Evolutionary conservation across 306 rosid species (phyloP).

Genomic region (Cotoneaster glaucophyllus): DNA sequence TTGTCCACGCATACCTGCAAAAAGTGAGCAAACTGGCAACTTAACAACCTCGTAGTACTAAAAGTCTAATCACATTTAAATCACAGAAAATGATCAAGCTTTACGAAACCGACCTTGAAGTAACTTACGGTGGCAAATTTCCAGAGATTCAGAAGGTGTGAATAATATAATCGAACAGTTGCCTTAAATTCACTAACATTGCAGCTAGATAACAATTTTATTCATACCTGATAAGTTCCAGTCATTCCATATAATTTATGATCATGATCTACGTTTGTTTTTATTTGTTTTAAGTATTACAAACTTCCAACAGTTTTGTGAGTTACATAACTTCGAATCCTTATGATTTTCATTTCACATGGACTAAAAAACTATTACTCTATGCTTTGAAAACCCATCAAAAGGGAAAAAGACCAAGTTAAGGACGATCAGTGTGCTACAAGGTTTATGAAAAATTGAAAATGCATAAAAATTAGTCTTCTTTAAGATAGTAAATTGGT

Average conservation of each 20-base stretch:
- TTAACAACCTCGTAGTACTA: conserved; percentile 14
- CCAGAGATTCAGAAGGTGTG: background rate
- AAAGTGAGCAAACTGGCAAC: conserved; percentile 10
- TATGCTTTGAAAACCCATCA: background rate
- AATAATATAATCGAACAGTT: background rate
- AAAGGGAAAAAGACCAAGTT: no score
- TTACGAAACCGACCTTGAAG: background rate
- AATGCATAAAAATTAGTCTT: background rate
- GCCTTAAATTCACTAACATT: background rate
- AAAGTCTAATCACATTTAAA: background rate
- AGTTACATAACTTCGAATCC: background rate
- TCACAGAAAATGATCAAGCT: background rate
- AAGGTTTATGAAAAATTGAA: background rate
- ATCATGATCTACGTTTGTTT: background rate
- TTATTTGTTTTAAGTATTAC: background rate
- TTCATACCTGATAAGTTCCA: background rate
- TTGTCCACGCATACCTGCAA: conserved; percentile 88
- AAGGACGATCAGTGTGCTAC: background rate
- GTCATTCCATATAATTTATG: background rate
- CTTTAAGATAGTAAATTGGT: background rate
- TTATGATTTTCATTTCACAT: background rate
- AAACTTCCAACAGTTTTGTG: background rate
- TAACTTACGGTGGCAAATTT: background rate
- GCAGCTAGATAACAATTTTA: background rate
- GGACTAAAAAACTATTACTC: background rate